Base-by-base conservation (phyloP, 2,329 filamentous ascomycete species). In the Trichoderma atroviride region DNA sequence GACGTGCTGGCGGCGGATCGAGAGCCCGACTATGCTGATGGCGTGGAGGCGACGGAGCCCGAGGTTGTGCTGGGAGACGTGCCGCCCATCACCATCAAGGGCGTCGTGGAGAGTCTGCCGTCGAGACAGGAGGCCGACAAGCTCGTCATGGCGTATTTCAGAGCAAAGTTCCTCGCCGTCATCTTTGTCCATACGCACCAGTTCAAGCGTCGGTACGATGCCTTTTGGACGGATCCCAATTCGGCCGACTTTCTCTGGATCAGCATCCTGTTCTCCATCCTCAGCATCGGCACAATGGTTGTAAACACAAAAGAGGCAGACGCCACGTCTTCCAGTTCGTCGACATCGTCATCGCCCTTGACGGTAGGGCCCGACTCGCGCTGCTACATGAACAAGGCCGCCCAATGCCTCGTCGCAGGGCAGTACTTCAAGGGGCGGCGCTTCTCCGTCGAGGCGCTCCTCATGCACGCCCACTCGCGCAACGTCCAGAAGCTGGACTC, bases 211-310 rank as follows among this genome's bases (percentile, higher is more conserved):
- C 80, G 82, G 50, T 86, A 85, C 72, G 81, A 83, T 52, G 78
- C 77, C 5, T 85, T 86, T 71, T 86, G 84, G 84, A 72, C 73
- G 31, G 74, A 79, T 4, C 81, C 83, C 0, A 72, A 76, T 4
- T 75, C 76, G 0, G 76, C 81, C 3, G 81, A 80, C 70, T 75
- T 84, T 14, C 76, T 86, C 31, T 87, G 85, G 85, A 76, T 85
- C 56, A 85, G 84, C 72, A 82, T 84, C 50, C 76, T 86, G 59
- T 83, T 84, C 69, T 85, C 83, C 6, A 80, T 85, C 58, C 72
- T 86, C 50, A 79, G 78, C 70, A 78, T 80, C 4, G 82, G 83
- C 1, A 75, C 79, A 37, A 77, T 79, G 19, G 77, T 83, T 27
- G 75, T 77, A 29, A 74, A 76, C 50, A 70, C 74, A 61, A 78